A percentile compares a stretch with the other conserved stretches of the same genome.
Evolutionary conservation across 176 grass and related monocot genomes (phyloP).

Genomic region (Otatea glauca): DNA sequence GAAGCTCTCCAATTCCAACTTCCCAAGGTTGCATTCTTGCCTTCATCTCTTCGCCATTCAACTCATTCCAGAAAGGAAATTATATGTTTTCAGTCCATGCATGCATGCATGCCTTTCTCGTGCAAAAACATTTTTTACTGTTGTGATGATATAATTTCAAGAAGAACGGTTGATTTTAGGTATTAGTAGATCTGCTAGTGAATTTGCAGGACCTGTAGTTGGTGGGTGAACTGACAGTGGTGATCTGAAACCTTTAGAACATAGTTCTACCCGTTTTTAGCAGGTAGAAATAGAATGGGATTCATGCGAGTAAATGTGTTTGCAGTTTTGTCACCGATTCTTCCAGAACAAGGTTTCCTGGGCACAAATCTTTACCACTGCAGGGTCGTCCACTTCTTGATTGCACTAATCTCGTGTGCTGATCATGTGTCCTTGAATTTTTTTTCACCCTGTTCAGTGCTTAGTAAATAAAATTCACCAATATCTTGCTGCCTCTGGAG

Average conservation of each 20-base stretch:
- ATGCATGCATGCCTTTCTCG: background rate
- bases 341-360: background rate
- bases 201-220: background rate
- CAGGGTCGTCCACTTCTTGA: background rate
- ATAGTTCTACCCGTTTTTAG: background rate
- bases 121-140: background rate
- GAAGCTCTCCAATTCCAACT: conserved; percentile 69
- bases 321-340: background rate
- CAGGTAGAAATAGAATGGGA: too few species aligned
- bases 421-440: too few species aligned
- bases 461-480: background rate
- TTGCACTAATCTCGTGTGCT: too few species aligned
- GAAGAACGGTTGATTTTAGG: conserved; percentile 22
- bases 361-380: background rate
- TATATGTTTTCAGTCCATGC: conserved; percentile 2
- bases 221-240: background rate
- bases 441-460: background rate
- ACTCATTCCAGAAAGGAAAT: background rate
- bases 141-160: background rate
- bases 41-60: background rate
- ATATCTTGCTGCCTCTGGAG: background rate
- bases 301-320: too few species aligned
- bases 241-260: conserved; percentile 19
- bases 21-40: conserved; percentile 57
- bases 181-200: conserved; percentile 9